phyloP scores from a whole-genome alignment of 73 alveolate genomes.

The Paraurostyla sp. region DNA sequence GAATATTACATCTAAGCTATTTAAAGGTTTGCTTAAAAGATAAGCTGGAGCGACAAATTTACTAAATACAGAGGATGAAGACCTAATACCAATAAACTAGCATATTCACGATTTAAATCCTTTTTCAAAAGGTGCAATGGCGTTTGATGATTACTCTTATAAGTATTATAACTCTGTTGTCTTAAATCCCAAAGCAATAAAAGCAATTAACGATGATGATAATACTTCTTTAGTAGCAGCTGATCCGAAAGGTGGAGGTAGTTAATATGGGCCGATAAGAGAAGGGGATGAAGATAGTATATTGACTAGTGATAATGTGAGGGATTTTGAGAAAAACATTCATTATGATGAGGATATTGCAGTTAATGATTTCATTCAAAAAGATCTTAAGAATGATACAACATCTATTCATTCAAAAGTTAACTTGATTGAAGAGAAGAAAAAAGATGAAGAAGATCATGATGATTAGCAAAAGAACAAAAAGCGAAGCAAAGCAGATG shows the following conservation, averaged over 20 bases:
- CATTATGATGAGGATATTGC: conserved; percentile 49
- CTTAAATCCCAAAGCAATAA: conserved; percentile 21
- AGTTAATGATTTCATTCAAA: conserved; percentile 1
- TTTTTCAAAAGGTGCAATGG: conserved; percentile 60
- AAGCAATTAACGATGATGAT: conserved; percentile 54
- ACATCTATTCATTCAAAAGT: too few species aligned
- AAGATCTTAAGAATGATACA: not conserved
- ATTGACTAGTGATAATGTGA: conserved; percentile 27
- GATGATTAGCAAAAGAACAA: not conserved
- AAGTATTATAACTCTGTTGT: conserved; percentile 38
- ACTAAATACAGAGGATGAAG: too few species aligned
- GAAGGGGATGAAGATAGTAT: not conserved
- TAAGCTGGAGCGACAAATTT: not conserved
- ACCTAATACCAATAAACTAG: not conserved
- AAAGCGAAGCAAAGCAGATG: not conserved
- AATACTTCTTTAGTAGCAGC: conserved; percentile 27
- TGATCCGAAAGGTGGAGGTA: not conserved
- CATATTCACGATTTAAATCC: conserved; percentile 21
- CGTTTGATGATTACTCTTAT: conserved; percentile 74
- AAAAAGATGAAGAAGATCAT: not conserved
- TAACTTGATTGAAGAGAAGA: not conserved
- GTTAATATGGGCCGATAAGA: not conserved
- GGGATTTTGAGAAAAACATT: conserved; percentile 22
- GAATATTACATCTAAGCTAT: conserved; percentile 42
- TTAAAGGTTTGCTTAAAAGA: conserved; percentile 7